These are phyloP conservation scores for Cotoneaster glaucophyllus DNA, from an alignment of 306 rosid species.

Conservation along the genomic window DNA sequence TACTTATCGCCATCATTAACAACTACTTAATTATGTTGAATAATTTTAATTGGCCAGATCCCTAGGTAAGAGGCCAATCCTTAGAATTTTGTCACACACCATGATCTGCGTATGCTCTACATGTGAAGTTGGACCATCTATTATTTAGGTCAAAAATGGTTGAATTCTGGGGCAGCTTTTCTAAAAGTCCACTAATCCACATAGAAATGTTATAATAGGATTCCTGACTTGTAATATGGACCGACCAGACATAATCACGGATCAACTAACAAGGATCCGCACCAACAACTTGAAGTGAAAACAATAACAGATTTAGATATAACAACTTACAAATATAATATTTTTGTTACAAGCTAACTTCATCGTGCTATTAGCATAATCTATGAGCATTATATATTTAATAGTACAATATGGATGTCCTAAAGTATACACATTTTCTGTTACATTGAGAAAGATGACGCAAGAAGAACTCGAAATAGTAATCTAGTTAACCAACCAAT, in stretches of 20 bases:
- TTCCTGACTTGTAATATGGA: not conserved
- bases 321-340: not conserved
- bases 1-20: not conserved
- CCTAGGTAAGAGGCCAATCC: not conserved
- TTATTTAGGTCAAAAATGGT: constrained; percentile 8
- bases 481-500: not conserved
- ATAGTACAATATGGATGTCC: not conserved
- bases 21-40: not conserved
- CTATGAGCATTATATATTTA: not conserved
- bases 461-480: not conserved
- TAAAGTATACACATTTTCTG: not conserved
- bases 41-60: not conserved
- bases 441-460: not conserved
- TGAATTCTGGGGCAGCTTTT: not conserved
- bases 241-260: constrained; percentile 27
- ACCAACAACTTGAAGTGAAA: constrained; percentile 10
- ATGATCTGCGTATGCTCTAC: not conserved
- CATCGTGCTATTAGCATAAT: not conserved
- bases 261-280: constrained; percentile 35
- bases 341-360: not conserved
- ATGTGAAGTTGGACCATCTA: not conserved
- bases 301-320: not conserved
- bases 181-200: constrained; percentile 2
- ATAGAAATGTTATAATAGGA: not conserved
- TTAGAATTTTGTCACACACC: constrained; percentile 2